Evolutionary conservation across 139 green algal species (phyloP).

Genomic region (Haematococcus lacustris): DNA sequence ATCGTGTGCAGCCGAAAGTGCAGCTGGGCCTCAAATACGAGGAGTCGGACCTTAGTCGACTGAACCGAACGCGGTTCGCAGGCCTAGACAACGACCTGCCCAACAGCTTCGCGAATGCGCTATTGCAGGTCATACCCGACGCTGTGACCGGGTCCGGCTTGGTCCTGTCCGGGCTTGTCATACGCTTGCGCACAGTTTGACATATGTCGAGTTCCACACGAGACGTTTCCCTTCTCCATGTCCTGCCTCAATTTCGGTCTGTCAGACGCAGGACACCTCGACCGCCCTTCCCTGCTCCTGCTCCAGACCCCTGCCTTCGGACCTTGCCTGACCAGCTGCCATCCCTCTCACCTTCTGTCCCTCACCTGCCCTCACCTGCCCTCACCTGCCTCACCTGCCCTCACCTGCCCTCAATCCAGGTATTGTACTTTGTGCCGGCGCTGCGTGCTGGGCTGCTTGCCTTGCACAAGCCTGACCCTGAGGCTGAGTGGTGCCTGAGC

Average conservation of each 20-base stretch:
- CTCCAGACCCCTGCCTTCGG: not conserved
- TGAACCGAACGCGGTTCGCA: conserved; percentile 84
- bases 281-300: not conserved
- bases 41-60: conserved; percentile 73
- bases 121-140: conserved; percentile 89
- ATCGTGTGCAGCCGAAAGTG: conserved; percentile 45
- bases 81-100: conserved; percentile 90
- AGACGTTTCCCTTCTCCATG: no score
- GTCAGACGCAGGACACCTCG: not conserved
- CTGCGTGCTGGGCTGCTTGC: conserved; percentile 54
- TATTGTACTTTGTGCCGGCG: conserved; percentile 78
- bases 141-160: not conserved
- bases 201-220: no score
- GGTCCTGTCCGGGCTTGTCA: not conserved
- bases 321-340: not conserved
- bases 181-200: no score
- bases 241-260: not conserved
- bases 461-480: conserved; percentile 52
- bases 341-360: not conserved
- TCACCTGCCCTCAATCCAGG: conserved; percentile 34
- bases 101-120: conserved; percentile 89
- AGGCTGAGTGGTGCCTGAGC: conserved; percentile 80
- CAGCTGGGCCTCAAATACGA: conserved; percentile 52
- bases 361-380: not conserved
- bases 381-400: not conserved